Conservation (phyloP, 2,329 filamentous ascomycete species). For the Phyllosticta citribraziliensis region DNA sequence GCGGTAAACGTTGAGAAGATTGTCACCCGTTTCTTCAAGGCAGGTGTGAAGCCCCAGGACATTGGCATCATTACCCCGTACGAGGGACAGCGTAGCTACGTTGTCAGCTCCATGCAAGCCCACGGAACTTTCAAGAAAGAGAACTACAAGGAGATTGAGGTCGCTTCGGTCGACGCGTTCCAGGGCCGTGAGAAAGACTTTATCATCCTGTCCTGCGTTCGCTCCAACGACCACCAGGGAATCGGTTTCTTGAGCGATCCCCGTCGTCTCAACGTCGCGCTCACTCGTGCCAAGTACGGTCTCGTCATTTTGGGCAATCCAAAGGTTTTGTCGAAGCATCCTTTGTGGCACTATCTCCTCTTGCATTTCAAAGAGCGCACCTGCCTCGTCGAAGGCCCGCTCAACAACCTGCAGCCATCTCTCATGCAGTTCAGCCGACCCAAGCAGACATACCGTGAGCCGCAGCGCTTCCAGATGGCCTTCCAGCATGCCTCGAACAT, state of each 20-base stretch:
- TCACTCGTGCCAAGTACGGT: conserved; percentile 94
- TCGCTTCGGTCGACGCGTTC: conserved; percentile 96
- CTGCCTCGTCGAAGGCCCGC: conserved; percentile 87
- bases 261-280: conserved; percentile 89
- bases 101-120: conserved; percentile 98
- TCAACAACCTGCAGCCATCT: conserved; percentile 92
- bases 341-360: conserved; percentile 91
- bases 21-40: conserved; percentile 97
- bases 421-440: conserved; percentile 90
- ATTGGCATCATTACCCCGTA: conserved; percentile 99
- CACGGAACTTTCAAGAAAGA: conserved; percentile 97
- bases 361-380: conserved; percentile 96
- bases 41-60: conserved; percentile 82
- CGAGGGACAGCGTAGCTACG: conserved; percentile 94
- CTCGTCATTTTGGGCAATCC: conserved; percentile 95
- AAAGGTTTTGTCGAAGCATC: conserved; percentile 94
- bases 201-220: conserved; percentile 93
- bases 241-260: conserved; percentile 98
- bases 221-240: conserved; percentile 97
- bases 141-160: conserved; percentile 95
- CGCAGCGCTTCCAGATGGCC: conserved; percentile 76
- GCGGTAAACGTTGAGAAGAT: conserved; percentile 98
- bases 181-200: conserved; percentile 99
- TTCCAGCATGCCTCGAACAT: conserved; percentile 58
- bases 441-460: conserved; percentile 82